Base-by-base conservation (phyloP, 1,139 yeast species). In the Debaryomyces subglobosus region DNA sequence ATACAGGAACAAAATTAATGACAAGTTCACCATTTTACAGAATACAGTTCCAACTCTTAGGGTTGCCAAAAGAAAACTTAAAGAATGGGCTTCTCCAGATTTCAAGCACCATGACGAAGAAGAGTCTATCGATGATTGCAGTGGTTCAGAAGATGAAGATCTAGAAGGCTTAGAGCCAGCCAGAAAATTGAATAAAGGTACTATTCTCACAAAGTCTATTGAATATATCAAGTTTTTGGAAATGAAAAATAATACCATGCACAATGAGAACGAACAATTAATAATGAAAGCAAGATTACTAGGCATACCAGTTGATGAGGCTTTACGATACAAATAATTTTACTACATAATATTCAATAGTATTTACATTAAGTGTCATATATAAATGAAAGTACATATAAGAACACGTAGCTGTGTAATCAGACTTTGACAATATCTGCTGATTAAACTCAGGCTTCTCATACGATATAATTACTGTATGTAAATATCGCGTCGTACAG, bases 131-230 rank as follows among this genome's bases (percentile, higher is more conserved):
- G 37, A 45, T 16, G 53, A 48, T 7, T 37, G 21, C 36, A 37
- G 44, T 20, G 44, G 34, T 27, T 56, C 49, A 42, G 57, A 48
- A 29, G 53, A 55, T 23, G 55, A 58, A 39, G 74, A 69, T 48
- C 62, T 74, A 34, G 79, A 74, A 58, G 80, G 79, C 3, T 63
- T 75, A 46, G 77, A 72, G 51, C 79, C 79, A 0, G 79, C 79
- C 6, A 60, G 71, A 40, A 75, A 75, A 53, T 60, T 75, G 44
- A 74, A 74, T 56, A 75, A 75, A 58, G 79, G 79, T 2, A 74
- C 77, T 15, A 74, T 74, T 18, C 60, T 75, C 44, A 68, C 77
- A 44, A 75, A 75, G 54, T 69, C 74, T 15, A 70, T 75, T 21
- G 80, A 75, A 55, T 75, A 75, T 54, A 74, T 75, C 54, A 69